These are phyloP conservation scores for Xylariaceae sp. DNA, from an alignment of 2,329 filamentous ascomycete species.

Conservation along the genomic window DNA sequence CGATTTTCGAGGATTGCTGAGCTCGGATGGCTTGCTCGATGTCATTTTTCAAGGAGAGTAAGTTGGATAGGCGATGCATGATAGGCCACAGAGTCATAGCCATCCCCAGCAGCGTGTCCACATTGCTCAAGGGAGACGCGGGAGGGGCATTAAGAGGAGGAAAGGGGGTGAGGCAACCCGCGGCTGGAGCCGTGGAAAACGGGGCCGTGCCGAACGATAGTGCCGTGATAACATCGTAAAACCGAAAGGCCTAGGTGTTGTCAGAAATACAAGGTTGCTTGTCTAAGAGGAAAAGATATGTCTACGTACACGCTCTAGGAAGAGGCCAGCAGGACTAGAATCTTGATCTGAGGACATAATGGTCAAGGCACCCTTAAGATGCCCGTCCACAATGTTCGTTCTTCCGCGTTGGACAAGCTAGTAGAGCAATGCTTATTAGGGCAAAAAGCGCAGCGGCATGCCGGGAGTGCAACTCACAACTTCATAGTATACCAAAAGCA, in stretches of 20 bases:
- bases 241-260: slow-evolving; percentile 58
- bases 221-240: slow-evolving; percentile 67
- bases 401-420: slow-evolving; percentile 63
- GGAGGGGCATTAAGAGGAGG: slow-evolving; percentile 49
- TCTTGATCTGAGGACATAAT: slow-evolving; percentile 57
- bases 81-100: slow-evolving; percentile 66
- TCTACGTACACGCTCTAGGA: slow-evolving; percentile 57
- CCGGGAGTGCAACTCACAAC: slow-evolving; percentile 50
- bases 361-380: slow-evolving; percentile 64
- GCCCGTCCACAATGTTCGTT: slow-evolving; percentile 62
- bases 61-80: slow-evolving; percentile 61
- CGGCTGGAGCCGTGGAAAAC: slow-evolving; percentile 53
- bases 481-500: slow-evolving; percentile 66
- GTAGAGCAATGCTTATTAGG: slow-evolving; percentile 36
- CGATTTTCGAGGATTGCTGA: slow-evolving; percentile 48
- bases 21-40: slow-evolving; percentile 49
- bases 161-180: slow-evolving; percentile 50
- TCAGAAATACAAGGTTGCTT: slow-evolving; percentile 27
- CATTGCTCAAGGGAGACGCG: slow-evolving; percentile 51
- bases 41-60: slow-evolving; percentile 55
- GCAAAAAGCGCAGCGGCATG: background rate
- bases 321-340: slow-evolving; percentile 55
- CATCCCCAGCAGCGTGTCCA: slow-evolving; percentile 64
- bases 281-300: background rate
- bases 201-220: slow-evolving; percentile 63